phyloP scores from a whole-genome alignment of 306 rosid species.

The Cotoneaster glaucophyllus region DNA sequence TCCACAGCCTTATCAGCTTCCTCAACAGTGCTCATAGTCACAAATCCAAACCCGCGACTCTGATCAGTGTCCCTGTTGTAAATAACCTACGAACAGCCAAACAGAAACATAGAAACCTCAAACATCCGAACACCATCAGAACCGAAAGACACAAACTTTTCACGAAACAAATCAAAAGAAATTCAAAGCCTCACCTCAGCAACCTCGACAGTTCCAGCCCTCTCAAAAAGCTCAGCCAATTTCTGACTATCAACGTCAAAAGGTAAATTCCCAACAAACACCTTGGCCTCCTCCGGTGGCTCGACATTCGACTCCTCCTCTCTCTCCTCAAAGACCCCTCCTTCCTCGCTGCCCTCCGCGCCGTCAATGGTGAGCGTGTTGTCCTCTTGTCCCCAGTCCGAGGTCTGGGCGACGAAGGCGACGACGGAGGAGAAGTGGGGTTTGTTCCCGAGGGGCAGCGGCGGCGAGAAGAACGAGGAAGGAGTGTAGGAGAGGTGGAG shows the following conservation, averaged over 20 bases:
- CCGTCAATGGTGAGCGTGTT: slow-evolving; percentile 29
- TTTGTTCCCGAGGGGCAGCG: slow-evolving; percentile 29
- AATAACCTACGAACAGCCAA: slow-evolving; percentile 50
- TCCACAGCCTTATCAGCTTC: slow-evolving; percentile 79
- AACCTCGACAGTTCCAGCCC: slow-evolving; percentile 72
- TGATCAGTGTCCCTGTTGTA: slow-evolving; percentile 71
- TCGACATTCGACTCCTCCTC: slow-evolving; percentile 30
- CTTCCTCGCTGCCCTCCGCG: slow-evolving; percentile 25
- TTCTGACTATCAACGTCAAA: slow-evolving; percentile 67
- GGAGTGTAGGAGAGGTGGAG: slow-evolving; percentile 32
- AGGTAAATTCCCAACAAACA: slow-evolving; percentile 86
- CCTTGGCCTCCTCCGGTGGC: slow-evolving; percentile 66
- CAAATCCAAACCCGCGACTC: slow-evolving; percentile 95
- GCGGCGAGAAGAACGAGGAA: slow-evolving; percentile 26
- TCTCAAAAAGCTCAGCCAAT: slow-evolving; percentile 64
- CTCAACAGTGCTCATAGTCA: slow-evolving; percentile 77
- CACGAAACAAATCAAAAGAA: too few relatives aligned
- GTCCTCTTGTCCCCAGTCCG: slow-evolving; percentile 72
- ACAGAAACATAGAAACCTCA: not conserved
- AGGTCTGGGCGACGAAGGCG: slow-evolving; percentile 61
- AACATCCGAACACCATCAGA: not conserved
- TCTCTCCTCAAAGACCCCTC: slow-evolving; percentile 25
- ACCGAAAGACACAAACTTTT: slow-evolving; percentile 3
- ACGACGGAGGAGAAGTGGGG: slow-evolving; percentile 35
- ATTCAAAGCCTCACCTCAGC: slow-evolving; percentile 55